Evolutionary conservation across 2,329 filamentous ascomycete genomes (phyloP).

Genomic region (Scedosporium apiospermum): DNA sequence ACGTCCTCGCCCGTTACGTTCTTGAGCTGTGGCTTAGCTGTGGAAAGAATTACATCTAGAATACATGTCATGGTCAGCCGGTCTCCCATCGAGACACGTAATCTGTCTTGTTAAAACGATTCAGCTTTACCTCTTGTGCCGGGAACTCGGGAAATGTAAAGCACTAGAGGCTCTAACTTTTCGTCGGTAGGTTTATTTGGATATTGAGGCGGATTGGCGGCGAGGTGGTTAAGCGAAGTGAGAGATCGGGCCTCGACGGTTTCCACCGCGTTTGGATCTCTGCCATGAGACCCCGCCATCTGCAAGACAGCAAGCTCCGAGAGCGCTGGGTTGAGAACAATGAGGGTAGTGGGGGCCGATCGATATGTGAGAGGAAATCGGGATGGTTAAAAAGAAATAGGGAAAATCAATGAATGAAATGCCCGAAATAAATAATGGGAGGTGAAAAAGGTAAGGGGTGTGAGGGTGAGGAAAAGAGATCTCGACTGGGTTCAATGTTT

Average conservation of each 20-base stretch:
- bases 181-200: constrained; percentile 65
- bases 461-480: neutral
- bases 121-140: constrained; percentile 65
- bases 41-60: constrained; percentile 82
- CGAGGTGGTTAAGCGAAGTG: constrained; percentile 67
- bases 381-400: neutral
- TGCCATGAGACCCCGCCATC: neutral
- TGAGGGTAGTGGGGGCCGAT: neutral
- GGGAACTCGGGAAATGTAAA: constrained; percentile 91
- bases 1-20: constrained; percentile 85
- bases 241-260: constrained; percentile 67
- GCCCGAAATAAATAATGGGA: neutral
- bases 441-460: neutral
- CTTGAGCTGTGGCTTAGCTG: constrained; percentile 79
- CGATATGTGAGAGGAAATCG: neutral
- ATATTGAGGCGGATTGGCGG: constrained; percentile 78
- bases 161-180: constrained; percentile 60
- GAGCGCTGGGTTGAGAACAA: neutral
- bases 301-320: neutral
- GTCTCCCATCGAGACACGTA: constrained; percentile 11
- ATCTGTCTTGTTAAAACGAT: constrained; percentile 11
- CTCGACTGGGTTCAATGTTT: neutral
- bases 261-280: constrained; percentile 3
- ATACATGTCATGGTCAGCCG: neutral
- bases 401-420: neutral